Base-by-base conservation (phyloP, 2,329 filamentous ascomycete species). In the Cercospora sesami region DNA sequence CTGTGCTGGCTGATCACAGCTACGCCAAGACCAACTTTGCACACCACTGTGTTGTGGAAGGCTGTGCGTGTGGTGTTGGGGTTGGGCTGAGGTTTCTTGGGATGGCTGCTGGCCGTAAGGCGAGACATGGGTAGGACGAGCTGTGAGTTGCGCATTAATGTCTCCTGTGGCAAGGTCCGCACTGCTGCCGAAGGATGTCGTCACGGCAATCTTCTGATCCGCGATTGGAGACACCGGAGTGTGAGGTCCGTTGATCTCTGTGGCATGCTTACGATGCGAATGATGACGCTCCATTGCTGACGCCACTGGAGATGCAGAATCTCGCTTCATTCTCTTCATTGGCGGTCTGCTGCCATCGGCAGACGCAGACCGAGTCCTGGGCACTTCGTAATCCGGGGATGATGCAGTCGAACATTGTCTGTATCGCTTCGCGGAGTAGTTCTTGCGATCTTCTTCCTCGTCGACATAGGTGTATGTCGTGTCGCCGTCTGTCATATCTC, bases 401-500 rank as follows among this genome's bases (percentile, higher is more conserved):
- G 67, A 71, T 53, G 63, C 64, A 23, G 61, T 33, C 16, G 67
- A 69, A 2, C 53, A 31, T n/a, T 33, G 33, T 21, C 64, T 61
- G 14, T 62, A 28, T 26, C 70, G 63, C 66, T 72, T 72, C 30
- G 48, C n/a, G 5, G 58, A 28, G 18, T n/a, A 57, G 23, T 26
- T 21, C 39, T 64, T 71, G 16, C 63, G 65, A 4, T 69, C 67
- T 51, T 71, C 70, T 28, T 68, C 65, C 14, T 73, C 66, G 28
- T 70, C 66, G 28, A 66, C 63, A 31, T 67, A 72, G 5, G 58
- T n/a, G 53, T 62, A 72, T 16, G n/a, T 58, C 8, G 64, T 53
- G 30, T 60, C 31, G 31, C 65, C 70, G 59, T 74, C 73, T 74
- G 57, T 12, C 1, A n/a, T 10, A 16, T 61, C 73, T 70, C 72